These are phyloP conservation scores for Aspergillus ibericus DNA, from an alignment of 2,329 filamentous ascomycete species.

Conservation along the genomic window DNA sequence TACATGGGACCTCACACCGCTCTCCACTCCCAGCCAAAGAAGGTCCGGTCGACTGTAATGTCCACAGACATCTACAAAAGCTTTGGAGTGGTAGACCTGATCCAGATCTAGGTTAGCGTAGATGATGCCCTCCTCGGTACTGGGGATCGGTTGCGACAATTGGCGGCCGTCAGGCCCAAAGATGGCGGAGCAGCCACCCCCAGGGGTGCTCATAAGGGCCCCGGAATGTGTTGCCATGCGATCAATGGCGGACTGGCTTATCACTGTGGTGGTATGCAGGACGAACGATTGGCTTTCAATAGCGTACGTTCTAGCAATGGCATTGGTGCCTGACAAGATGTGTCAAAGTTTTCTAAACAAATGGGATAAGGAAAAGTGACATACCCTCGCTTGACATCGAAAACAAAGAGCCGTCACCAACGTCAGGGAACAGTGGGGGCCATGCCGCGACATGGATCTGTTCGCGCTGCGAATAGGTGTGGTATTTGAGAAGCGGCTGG, in stretches of 20 bases:
- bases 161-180: constrained; percentile 54
- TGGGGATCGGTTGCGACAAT: constrained; percentile 39
- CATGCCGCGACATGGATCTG: constrained; percentile 52
- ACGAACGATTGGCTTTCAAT: constrained; percentile 59
- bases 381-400: constrained; percentile 34
- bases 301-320: constrained; percentile 55
- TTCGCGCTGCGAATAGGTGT: constrained; percentile 47
- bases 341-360: background rate
- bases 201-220: constrained; percentile 41
- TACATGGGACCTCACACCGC: background rate
- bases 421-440: constrained; percentile 37
- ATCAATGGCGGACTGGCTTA: constrained; percentile 47
- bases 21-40: constrained; percentile 5
- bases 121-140: constrained; percentile 48
- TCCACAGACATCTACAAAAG: constrained; percentile 4
- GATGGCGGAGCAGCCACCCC: constrained; percentile 49
- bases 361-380: too few species aligned
- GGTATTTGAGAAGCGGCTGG: constrained; percentile 53
- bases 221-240: constrained; percentile 45
- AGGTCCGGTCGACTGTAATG: constrained; percentile 12
- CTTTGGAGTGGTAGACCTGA: constrained; percentile 36
- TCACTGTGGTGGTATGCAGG: constrained; percentile 53
- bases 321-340: constrained; percentile 34
- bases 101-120: constrained; percentile 52
- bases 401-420: constrained; percentile 25